Evolutionary conservation across 2,329 filamentous ascomycete species (phyloP), one percentile per base, ranked within the genome.

Genomic region (Penicillium sp.): DNA sequence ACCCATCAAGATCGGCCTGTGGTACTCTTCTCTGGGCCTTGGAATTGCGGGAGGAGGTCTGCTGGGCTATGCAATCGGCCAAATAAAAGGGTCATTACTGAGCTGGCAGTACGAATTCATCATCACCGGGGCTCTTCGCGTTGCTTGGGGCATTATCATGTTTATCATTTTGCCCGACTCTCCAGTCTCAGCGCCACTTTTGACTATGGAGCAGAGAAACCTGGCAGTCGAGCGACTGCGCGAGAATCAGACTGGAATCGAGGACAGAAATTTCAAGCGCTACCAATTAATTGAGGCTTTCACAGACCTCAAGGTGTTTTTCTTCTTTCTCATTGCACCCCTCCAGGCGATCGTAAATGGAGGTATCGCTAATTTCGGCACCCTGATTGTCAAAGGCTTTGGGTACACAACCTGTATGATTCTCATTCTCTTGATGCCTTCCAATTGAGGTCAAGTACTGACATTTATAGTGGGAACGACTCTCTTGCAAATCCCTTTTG

Each of bases 41-140:
- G 89, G 91, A 72, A 89, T 91, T 70, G 88, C 91, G 49, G 86
- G 91, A 8, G 89, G 89, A 30, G 89, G 89, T 9, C 82, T 91
- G 0, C 80, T 91, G 0, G 88, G 88, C 0, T 86, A 85, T 67
- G 81, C 75, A 56, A 76, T 78, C 60, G 73, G 81, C 2, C 79
- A 85, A 7, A 85, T 87, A 69, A 78, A 76, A 13, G 76, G 68
- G 2, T 83, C 83, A 2, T 64, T 64, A 4, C 78, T 82, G 0
- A 86, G 85, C 13, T 91, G 88, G 88, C 87, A 91, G 71, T 86
- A 85, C 67, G 83, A 90, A 4, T 91, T 90, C 79, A 79, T 91
- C 53, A 78, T 82, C 0, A 90, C 89, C 72, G 89, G 88, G 15
- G 75, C 83, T 61, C 75, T 88, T 58, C 88, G 86, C 0, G 79